Evolutionary conservation across 352 stramenopile genomes (phyloP), one percentile per base, ranked within the genome.

Genomic region (Globisporangium viniferum): DNA sequence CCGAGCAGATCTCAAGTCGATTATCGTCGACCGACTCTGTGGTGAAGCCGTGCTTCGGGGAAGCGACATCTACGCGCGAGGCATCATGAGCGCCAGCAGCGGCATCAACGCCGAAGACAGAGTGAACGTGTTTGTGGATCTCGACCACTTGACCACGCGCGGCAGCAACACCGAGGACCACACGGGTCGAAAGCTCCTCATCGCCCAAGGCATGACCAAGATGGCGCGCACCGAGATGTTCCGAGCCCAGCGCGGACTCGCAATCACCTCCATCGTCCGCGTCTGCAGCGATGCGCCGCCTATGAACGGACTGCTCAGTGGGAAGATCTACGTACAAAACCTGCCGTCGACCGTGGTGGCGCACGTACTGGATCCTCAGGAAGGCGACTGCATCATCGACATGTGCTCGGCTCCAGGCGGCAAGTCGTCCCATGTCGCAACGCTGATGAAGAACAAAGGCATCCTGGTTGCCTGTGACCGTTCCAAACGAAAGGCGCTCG

Each of bases 341-440:
- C 77, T 98, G 33, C 94, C 95, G 53, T 98, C 91, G 2, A 89
- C 93, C 2, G 76, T 98, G 36, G 95, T 98, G n/a, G 92, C 79
- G 0, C 90, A 98, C 67, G 92, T 84, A 8, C 73, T 98, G 5
- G 68, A 96, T 70, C 90, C 94, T 1, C 76, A 95, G 70, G 66
- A 79, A 24, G 88, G 83, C 31, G 88, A 98, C 39, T 80, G 89
- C 33, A 89, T 98, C 75, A 72, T 98, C 48, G 96, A 98, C 68
- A 97, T 98, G 90, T 99, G 96, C 81, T 82, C 89, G 6, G 95
- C 94, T 0, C 96, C 96, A 1, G 95, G 96, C 41, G 95, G 95
- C 22, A 99, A 99, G 74, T 95, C 94, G 20, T 93, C 90, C 7
- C 95, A 98, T 70, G 53, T 98, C 8, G 93, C 93, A 15, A 98